Evolutionary conservation across 176 grass and related monocot species (phyloP).

Genomic region (Saccharum officinarum): DNA sequence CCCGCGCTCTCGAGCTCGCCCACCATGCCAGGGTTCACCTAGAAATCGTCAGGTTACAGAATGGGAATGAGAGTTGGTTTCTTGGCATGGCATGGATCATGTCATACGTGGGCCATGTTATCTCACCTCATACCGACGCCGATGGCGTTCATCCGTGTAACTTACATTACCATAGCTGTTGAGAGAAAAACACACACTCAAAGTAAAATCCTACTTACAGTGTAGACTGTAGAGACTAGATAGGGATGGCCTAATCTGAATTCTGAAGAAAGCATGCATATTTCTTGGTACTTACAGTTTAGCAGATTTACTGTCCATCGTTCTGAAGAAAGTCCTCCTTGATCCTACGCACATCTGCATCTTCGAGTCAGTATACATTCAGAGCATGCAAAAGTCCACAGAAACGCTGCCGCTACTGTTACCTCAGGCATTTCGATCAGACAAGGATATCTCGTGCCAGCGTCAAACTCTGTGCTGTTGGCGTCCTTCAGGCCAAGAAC

Average conservation of each 20-base stretch:
- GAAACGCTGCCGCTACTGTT: neutral
- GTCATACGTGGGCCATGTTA: neutral
- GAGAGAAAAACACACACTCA: neutral
- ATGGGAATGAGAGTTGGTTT: neutral
- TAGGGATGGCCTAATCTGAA: neutral
- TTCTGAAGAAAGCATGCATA: too few relatives aligned
- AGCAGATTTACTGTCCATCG: conserved; percentile 41
- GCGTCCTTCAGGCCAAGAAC: conserved; percentile 46
- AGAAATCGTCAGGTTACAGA: neutral
- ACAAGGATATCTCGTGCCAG: conserved; percentile 41
- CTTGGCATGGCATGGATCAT: neutral
- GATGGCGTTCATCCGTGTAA: conserved; percentile 56
- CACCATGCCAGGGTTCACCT: conserved; percentile 67
- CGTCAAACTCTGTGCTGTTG: conserved; percentile 52
- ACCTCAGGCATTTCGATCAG: conserved; percentile 58
- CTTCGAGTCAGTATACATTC: conserved; percentile 16
- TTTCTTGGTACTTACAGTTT: conserved; percentile 48
- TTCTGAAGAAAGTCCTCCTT: conserved; percentile 48
- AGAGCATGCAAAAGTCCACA: neutral
- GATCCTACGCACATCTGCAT: conserved; percentile 49
- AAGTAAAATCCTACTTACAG: neutral
- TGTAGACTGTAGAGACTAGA: neutral
- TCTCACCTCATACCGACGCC: conserved; percentile 58
- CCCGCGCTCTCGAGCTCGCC: conserved; percentile 48
- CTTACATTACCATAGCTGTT: conserved; percentile 47